Conservation (phyloP, 2,329 filamentous ascomycete species). For the Shiraia bambusicola region DNA sequence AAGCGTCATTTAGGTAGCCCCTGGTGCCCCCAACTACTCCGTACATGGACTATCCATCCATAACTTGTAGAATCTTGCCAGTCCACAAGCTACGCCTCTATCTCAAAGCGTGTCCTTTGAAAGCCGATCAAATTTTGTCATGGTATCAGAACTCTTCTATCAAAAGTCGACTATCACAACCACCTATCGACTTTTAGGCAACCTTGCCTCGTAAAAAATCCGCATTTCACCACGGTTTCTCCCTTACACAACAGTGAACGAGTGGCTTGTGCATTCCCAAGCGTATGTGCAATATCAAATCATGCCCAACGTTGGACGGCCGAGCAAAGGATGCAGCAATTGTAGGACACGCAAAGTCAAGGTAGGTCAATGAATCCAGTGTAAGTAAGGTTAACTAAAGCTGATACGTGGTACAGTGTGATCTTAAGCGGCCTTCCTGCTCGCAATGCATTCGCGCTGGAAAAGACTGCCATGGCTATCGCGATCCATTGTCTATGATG, state of each 20-base stretch:
- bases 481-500: slow-evolving; percentile 33
- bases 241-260: too few species aligned
- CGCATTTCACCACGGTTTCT: too few species aligned
- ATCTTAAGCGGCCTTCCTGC: slow-evolving; percentile 37
- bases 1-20: too few species aligned
- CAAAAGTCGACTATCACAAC: too few species aligned
- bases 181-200: slow-evolving; percentile 8
- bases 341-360: slow-evolving; percentile 32
- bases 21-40: too few species aligned
- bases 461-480: slow-evolving; percentile 35
- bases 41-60: too few species aligned
- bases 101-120: too few species aligned
- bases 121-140: too few species aligned
- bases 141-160: too few species aligned
- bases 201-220: slow-evolving; percentile 13
- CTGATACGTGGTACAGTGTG: slow-evolving; percentile 23
- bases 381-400: neutral
- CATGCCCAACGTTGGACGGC: slow-evolving; percentile 30
- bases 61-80: too few species aligned
- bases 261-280: too few species aligned
- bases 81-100: too few species aligned
- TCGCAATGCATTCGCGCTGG: slow-evolving; percentile 33
- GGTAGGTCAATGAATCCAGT: slow-evolving; percentile 8
- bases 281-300: neutral
- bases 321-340: slow-evolving; percentile 27